Conservation (phyloP, 2,329 filamentous ascomycete species). For the Helotiales sp. region DNA sequence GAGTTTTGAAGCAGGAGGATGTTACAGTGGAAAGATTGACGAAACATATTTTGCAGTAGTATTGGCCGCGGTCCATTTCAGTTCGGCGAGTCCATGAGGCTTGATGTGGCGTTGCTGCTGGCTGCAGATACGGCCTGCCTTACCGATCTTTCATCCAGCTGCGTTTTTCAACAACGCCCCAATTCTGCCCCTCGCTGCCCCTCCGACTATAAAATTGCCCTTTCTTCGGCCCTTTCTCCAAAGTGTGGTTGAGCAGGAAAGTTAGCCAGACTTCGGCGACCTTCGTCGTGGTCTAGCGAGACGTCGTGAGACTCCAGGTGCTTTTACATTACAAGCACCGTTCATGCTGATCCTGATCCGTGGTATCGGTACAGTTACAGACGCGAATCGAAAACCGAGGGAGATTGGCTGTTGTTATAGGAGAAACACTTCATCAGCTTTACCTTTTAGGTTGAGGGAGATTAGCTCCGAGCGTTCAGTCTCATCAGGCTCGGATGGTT, state of each 20-base stretch:
- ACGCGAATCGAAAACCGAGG: neutral
- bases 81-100: constrained; percentile 6
- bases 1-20: neutral
- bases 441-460: constrained; percentile 7
- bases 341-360: neutral
- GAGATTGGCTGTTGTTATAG: constrained; percentile 5
- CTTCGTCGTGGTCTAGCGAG: neutral
- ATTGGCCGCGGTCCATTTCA: neutral
- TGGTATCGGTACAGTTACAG: constrained; percentile 5
- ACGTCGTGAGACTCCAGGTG: neutral
- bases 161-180: constrained; percentile 1
- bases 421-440: too few relatives aligned
- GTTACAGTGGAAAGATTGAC: neutral
- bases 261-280: neutral
- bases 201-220: neutral
- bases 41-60: constrained; percentile 12
- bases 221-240: constrained; percentile 8
- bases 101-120: neutral
- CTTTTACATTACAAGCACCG: neutral
- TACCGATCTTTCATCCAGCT: neutral
- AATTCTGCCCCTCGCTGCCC: constrained; percentile 5
- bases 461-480: constrained; percentile 11
- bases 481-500: neutral
- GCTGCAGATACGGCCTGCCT: constrained; percentile 6
- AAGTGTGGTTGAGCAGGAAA: constrained; percentile 1